These are phyloP conservation scores for Neoconidiobolus thromboides DNA, from an alignment of 371 early-diverging fungal genomes.

Conservation along the genomic window DNA sequence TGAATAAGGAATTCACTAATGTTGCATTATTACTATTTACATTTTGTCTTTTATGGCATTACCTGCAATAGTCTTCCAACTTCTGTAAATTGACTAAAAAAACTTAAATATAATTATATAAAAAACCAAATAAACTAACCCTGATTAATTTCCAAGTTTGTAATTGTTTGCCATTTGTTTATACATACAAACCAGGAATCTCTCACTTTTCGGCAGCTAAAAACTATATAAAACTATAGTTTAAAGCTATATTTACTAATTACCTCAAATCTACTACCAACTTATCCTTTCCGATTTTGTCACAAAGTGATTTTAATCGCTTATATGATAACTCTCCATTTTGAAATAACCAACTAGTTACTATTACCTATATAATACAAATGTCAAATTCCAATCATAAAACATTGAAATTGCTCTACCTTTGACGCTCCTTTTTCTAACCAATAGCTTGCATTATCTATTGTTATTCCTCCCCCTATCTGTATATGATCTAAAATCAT, in stretches of 20 bases:
- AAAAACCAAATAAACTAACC: slow-evolving; percentile 15
- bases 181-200: slow-evolving; percentile 82
- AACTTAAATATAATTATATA: neutral
- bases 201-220: slow-evolving; percentile 54
- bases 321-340: slow-evolving; percentile 42
- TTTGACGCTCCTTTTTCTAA: slow-evolving; percentile 52
- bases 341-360: slow-evolving; percentile 87
- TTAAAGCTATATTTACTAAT: neutral
- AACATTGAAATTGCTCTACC: slow-evolving; percentile 13
- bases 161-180: slow-evolving; percentile 92
- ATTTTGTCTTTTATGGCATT: neutral
- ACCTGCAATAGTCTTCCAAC: slow-evolving; percentile 60
- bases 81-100: slow-evolving; percentile 24
- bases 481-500: slow-evolving; percentile 40
- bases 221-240: neutral
- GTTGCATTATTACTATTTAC: no score
- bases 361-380: slow-evolving; percentile 45
- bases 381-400: neutral
- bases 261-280: slow-evolving; percentile 82
- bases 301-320: slow-evolving; percentile 36
- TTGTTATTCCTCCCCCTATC: slow-evolving; percentile 86
- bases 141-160: slow-evolving; percentile 63
- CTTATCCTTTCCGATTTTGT: slow-evolving; percentile 48
- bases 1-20: slow-evolving; percentile 84
- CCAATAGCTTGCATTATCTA: slow-evolving; percentile 76